Evolutionary conservation across 768 basidiomycete genomes (phyloP), one percentile per base, ranked within the genome.

Genomic region (Trametes gibbosa): DNA sequence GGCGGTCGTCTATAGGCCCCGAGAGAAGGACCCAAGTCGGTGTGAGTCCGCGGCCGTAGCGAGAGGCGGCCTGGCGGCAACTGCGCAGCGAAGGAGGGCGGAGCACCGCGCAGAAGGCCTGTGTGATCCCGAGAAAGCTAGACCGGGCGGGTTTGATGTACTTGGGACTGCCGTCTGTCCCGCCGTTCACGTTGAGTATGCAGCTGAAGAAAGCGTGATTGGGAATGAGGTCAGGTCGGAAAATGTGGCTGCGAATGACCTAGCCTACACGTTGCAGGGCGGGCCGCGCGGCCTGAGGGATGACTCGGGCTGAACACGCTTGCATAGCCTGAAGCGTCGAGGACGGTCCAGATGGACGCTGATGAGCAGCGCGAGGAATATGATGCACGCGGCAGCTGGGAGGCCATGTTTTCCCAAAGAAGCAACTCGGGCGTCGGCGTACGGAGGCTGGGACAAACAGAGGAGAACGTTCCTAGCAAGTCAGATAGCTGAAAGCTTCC

Each of bases 341-440:
- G 32, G 37, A 10, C 16, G 24, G 39, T 12, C 14, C 34, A 49
- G 23, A 23, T 39, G 55, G 45, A 25, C 24, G 19, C 54, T 50
- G 53, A 50, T 34, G 49, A 40, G 42, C 53, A 40, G 42, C 53
- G 58, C 45, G 52, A 43, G 55, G 23, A 19, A 53, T 32, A 19
- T 53, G 56, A 53, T 62, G 27, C 61, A 62, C 56, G 61, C 29
- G 56, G 61, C 29, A n/a, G 23, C 56, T 50, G 56, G 61, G 24
- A 54, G 56, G 56, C 61, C 25, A 17, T 25, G 40, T 34, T 58
- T 24, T 16, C 61, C 56, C 35, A n/a, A 49, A 50, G 2, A 7
- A 27, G 61, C 47, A 62, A 48, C 23, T 58, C 25, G 41, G 32
- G 56, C 55, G 52, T 57, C 56, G 52, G 54, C 27, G 43, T n/a